These are phyloP conservation scores for Coemansia sp. DNA, from an alignment of 192 early-diverging fungal species.

Conservation along the genomic window DNA sequence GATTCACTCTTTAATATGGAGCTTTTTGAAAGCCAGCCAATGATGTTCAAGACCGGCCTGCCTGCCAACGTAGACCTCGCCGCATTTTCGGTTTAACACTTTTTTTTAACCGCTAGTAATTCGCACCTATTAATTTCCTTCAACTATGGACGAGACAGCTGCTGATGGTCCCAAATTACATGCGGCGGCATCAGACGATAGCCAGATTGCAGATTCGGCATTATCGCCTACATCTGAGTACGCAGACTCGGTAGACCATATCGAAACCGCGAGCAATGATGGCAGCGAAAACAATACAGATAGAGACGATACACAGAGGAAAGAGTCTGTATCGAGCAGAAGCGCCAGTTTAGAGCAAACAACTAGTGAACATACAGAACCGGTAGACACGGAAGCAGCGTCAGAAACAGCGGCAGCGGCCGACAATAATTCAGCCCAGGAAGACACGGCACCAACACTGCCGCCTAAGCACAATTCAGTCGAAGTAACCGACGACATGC, in stretches of 20 bases:
- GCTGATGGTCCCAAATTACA: neutral
- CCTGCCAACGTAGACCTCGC: neutral
- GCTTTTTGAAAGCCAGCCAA: too few relatives aligned
- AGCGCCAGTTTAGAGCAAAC: too few relatives aligned
- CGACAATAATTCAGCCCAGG: too few relatives aligned
- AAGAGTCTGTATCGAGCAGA: neutral
- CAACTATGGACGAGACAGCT: constrained; percentile 3
- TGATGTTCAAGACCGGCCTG: too few relatives aligned
- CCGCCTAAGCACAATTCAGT: neutral
- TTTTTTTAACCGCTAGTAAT: neutral
- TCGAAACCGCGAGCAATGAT: neutral
- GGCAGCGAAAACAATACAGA: neutral
- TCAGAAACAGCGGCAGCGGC: too few relatives aligned
- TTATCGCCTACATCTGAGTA: constrained; percentile 7
- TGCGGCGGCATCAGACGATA: neutral
- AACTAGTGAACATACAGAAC: too few relatives aligned
- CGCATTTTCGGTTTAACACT: neutral
- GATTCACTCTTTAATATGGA: too few relatives aligned
- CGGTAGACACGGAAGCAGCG: too few relatives aligned
- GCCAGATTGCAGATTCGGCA: constrained; percentile 1
- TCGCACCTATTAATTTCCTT: neutral
- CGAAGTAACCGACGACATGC: neutral
- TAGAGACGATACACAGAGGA: neutral
- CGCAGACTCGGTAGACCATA: constrained; percentile 8
- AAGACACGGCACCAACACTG: neutral